A percentile compares a stretch with the other conserved stretches of the same genome.
phyloP scores from a whole-genome alignment of 495 filamentous ascomycete genomes.

The Letharia lupina region DNA sequence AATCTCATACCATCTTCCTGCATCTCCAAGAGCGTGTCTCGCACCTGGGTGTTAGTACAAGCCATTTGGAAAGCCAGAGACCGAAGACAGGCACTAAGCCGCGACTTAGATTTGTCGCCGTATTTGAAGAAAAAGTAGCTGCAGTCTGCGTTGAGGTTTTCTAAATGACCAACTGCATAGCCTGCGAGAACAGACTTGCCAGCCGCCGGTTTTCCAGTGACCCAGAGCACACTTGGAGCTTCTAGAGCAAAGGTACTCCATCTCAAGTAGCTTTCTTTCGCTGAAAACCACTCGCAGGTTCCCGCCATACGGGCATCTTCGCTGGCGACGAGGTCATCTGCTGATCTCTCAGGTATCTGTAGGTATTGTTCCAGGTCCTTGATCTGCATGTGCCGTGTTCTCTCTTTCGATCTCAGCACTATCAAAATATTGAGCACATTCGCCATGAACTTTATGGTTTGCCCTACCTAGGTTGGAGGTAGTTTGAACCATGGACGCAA shows the following conservation, averaged over 20 bases:
- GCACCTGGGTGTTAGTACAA: conserved; percentile 17
- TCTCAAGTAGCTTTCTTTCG: conserved; percentile 24
- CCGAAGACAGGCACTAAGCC: conserved; percentile 28
- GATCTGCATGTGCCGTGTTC: conserved; percentile 16
- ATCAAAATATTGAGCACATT: not conserved
- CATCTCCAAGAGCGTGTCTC: conserved; percentile 26
- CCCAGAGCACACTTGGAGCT: conserved; percentile 28
- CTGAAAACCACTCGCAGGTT: conserved; percentile 29
- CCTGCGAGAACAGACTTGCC: conserved; percentile 33
- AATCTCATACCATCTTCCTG: conserved; percentile 22
- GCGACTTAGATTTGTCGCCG: conserved; percentile 27
- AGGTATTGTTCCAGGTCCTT: conserved; percentile 25
- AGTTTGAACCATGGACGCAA: conserved; percentile 23
- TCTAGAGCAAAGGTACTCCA: conserved; percentile 24
- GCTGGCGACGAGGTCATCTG: conserved; percentile 30
- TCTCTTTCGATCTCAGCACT: conserved; percentile 7
- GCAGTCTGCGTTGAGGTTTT: conserved; percentile 20
- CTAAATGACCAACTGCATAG: conserved; percentile 26
- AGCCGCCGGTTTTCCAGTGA: conserved; percentile 28
- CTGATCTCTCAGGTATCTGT: conserved; percentile 24
- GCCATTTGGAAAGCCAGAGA: conserved; percentile 39
- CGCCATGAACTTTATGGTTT: not conserved
- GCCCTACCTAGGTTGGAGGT: conserved; percentile 4
- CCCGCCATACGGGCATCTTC: conserved; percentile 31
- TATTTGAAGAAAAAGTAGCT: conserved; percentile 35